Evolutionary conservation across 129 eudicot genomes (phyloP).

Genomic region (Calendula officinalis): DNA sequence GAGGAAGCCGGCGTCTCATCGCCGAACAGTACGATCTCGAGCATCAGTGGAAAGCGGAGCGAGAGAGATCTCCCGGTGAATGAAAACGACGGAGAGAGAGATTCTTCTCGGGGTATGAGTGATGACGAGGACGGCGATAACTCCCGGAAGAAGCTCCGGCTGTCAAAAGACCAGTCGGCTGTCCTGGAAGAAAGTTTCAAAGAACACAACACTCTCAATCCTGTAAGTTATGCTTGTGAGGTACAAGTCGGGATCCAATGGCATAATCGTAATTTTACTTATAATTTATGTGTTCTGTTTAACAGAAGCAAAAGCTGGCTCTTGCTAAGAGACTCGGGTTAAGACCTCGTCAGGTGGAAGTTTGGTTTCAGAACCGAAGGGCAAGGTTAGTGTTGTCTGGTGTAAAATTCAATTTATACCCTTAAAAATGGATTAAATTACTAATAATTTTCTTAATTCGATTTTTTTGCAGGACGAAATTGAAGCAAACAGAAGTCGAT

Average conservation of each 20-base stretch:
- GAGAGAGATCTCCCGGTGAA: constrained; percentile 51
- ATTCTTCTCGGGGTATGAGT: constrained; percentile 62
- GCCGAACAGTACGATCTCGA: constrained; percentile 90
- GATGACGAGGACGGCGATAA: constrained; percentile 91
- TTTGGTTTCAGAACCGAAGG: constrained; percentile 96
- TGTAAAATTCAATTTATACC: neutral
- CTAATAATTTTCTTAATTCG: neutral
- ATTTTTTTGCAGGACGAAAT: constrained; percentile 59
- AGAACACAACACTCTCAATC: constrained; percentile 93
- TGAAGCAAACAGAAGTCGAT: constrained; percentile 96
- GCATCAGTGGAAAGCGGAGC: constrained; percentile 83
- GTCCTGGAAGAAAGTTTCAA: constrained; percentile 92
- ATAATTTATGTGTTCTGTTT: constrained; percentile 1
- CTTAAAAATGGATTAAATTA: neutral
- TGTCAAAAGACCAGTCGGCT: constrained; percentile 89
- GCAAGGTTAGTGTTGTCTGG: constrained; percentile 64
- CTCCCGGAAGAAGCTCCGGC: constrained; percentile 80
- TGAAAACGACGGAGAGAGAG: constrained; percentile 59
- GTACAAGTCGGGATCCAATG: neutral
- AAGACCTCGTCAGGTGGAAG: constrained; percentile 98
- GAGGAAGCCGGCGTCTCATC: constrained; percentile 86
- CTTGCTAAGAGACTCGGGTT: constrained; percentile 71
- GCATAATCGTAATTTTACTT: constrained; percentile 14
- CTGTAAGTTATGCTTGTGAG: constrained; percentile 50
- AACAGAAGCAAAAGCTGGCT: constrained; percentile 84